Evolutionary conservation across 306 rosid genomes (phyloP).

Genomic region (Chamaecrista fasciculata): DNA sequence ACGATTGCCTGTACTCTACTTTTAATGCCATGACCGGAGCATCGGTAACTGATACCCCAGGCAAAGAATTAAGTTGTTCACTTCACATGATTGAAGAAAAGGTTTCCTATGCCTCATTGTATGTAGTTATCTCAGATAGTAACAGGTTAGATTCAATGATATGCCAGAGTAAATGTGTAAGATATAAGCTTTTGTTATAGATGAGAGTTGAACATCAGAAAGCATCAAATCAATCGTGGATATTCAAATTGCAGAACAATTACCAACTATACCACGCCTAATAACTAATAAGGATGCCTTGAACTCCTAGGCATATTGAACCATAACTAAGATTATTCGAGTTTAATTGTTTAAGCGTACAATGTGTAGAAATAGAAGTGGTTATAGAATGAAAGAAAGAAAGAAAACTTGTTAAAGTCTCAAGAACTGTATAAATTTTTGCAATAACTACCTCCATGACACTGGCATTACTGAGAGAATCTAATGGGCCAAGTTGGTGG

Average conservation of each 20-base stretch:
- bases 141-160: background rate
- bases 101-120: background rate
- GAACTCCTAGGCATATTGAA: background rate
- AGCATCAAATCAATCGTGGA: background rate
- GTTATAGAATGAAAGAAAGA: background rate
- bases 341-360: background rate
- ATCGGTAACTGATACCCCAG: background rate
- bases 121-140: background rate
- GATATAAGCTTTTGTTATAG: background rate
- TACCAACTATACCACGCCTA: background rate
- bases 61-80: background rate
- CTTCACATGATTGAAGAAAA: conserved; percentile 1
- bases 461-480: conserved; percentile 79
- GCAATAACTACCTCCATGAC: conserved; percentile 72
- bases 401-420: background rate
- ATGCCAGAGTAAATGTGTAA: background rate
- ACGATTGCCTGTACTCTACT: background rate
- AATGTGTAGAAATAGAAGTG: background rate
- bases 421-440: background rate
- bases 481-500: conserved; percentile 56
- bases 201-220: background rate
- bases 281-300: background rate
- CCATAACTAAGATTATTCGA: background rate
- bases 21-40: background rate
- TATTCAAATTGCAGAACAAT: background rate